Evolutionary conservation across 306 rosid genomes (phyloP).

Genomic region (Gynostemma pentaphyllum): DNA sequence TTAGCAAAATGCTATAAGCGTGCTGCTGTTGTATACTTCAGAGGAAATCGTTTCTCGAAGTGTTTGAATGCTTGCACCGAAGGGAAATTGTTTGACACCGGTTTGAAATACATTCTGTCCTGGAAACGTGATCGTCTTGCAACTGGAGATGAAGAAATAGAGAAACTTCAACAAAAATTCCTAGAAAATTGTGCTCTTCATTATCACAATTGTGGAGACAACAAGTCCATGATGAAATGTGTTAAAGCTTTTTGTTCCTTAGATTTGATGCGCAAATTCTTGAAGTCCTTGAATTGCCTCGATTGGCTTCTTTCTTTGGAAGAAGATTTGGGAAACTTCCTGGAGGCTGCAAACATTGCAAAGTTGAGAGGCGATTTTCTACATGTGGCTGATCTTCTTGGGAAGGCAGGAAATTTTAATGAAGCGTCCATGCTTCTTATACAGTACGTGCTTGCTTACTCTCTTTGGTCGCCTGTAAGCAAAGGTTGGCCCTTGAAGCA

Average conservation of each 20-base stretch:
- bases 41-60: slow-evolving; percentile 34
- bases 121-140: slow-evolving; percentile 41
- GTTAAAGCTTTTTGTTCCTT: slow-evolving; percentile 50
- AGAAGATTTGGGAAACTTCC: slow-evolving; percentile 55
- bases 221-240: slow-evolving; percentile 54
- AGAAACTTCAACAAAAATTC: slow-evolving; percentile 38
- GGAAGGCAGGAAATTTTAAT: slow-evolving; percentile 34
- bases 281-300: slow-evolving; percentile 27
- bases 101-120: slow-evolving; percentile 35
- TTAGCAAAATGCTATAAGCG: slow-evolving; percentile 33
- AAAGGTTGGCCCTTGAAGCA: slow-evolving; percentile 59
- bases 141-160: slow-evolving; percentile 13
- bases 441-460: slow-evolving; percentile 33
- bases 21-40: slow-evolving; percentile 53
- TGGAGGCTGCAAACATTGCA: slow-evolving; percentile 46
- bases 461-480: slow-evolving; percentile 56
- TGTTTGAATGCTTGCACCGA: slow-evolving; percentile 46
- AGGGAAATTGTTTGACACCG: slow-evolving; percentile 43
- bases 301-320: slow-evolving; percentile 53
- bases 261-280: slow-evolving; percentile 41
- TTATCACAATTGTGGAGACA: slow-evolving; percentile 31
- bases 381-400: slow-evolving; percentile 34
- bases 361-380: slow-evolving; percentile 38
- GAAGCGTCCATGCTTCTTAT: slow-evolving; percentile 37
- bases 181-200: slow-evolving; percentile 49